Percentiles rank a stretch among this genome's conserved stretches.
Conservation (phyloP, 768 basidiomycete species). For the Sarcomyxa edulis region DNA sequence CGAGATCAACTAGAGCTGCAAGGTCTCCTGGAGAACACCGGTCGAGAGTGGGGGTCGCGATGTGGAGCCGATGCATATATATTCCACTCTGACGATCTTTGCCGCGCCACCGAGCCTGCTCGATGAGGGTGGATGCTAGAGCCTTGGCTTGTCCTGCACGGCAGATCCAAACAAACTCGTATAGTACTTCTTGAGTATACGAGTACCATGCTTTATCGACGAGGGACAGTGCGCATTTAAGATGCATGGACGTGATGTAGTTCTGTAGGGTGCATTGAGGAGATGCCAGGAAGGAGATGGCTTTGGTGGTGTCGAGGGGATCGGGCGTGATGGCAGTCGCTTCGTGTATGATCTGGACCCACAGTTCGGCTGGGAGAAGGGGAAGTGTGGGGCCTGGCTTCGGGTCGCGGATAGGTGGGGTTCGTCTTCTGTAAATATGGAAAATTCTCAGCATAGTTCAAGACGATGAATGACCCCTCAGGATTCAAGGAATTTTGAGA, state of each 20-base stretch:
- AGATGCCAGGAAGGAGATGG: constrained; percentile 55
- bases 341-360: constrained; percentile 60
- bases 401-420: too few relatives aligned
- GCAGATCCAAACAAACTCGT: constrained; percentile 68
- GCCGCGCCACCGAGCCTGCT: constrained; percentile 7
- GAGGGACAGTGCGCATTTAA: constrained; percentile 45
- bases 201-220: constrained; percentile 55
- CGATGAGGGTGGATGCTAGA: constrained; percentile 25
- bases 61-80: constrained; percentile 60
- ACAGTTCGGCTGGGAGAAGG: constrained; percentile 55
- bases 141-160: constrained; percentile 44
- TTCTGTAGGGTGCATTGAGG: constrained; percentile 31
- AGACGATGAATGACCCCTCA: too few relatives aligned
- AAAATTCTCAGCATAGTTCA: too few relatives aligned
- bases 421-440: too few relatives aligned
- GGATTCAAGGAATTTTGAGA: too few relatives aligned
- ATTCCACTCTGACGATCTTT: constrained; percentile 32
- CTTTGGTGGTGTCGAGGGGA: constrained; percentile 39
- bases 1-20: constrained; percentile 62
- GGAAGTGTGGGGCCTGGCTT: too few relatives aligned
- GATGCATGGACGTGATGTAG: constrained; percentile 42
- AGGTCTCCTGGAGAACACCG: constrained; percentile 63
- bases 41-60: constrained; percentile 63
- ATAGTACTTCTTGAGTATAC: constrained; percentile 50
- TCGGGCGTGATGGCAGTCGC: constrained; percentile 32